Evolutionary conservation across 768 basidiomycete species (phyloP), one percentile per base, ranked within the genome.

Genomic region (Auriscalpium orientale): DNA sequence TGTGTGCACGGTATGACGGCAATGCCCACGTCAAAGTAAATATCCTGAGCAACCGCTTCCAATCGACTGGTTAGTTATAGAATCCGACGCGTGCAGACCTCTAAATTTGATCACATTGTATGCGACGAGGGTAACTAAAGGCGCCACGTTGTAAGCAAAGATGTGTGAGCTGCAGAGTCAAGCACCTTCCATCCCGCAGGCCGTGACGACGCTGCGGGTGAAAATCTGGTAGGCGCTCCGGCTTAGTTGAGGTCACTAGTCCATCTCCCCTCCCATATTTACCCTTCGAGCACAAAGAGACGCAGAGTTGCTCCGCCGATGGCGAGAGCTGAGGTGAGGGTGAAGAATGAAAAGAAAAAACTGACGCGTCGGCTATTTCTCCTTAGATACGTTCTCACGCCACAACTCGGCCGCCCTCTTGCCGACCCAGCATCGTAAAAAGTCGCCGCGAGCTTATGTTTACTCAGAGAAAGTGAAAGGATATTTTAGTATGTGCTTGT

Each of bases 131-230:
- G 28, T 28, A 28, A 28, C 28, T 28, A 5, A 28, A 28, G 1
- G 4, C 28, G 28, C 28, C 28, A 28, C 28, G 4, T 28, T 28
- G 28, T 28, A 28, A 28, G 28, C 28, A 28, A 28, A 18, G 40
- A 71, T 87, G 82, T 87, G 62, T 67, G 83, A 79, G 75, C 78
- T 64, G 63, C 85, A 85, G 84, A 87, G 85, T 87, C 85, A 84
- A 87, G 84, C 82, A 74, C 71, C 72, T 76, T 72, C 75, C 70
- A 67, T 74, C 74, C 74, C 70, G 58, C 71, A 74, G 71, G 69
- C 69, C 68, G 66, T 60, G 52, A 64, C 66, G 67, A 54, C 64
- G 64, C 66, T 73, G 69, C 67, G 67, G 66, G 59, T 60, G 69
- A 67, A 57, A 38, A 62, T 63, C 71, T 72, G 78, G 67, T 76